Evolutionary conservation across 179 eudicot genomes (phyloP).

Genomic region (Beta corolliflora): DNA sequence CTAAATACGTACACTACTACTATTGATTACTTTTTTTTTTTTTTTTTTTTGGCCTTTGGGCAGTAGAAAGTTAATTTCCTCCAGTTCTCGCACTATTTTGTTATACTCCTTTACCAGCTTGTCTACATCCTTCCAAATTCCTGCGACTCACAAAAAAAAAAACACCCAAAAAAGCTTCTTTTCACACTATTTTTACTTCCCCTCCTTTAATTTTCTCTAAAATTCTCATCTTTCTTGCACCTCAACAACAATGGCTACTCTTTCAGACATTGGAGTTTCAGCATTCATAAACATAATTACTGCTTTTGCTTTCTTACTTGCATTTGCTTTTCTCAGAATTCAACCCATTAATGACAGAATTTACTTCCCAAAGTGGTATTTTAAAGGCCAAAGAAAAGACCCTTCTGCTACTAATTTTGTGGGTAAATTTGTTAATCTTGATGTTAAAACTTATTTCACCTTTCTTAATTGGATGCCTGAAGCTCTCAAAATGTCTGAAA

Average conservation of each 20-base stretch:
- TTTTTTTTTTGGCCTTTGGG: too few relatives aligned
- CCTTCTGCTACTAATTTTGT: slow-evolving; percentile 51
- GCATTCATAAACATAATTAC: slow-evolving; percentile 63
- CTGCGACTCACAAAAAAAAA: background rate
- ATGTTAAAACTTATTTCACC: slow-evolving; percentile 53
- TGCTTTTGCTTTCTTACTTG: slow-evolving; percentile 66
- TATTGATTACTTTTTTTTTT: too few relatives aligned
- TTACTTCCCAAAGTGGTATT: slow-evolving; percentile 71
- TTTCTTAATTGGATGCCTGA: slow-evolving; percentile 84
- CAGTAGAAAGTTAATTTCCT: too few relatives aligned
- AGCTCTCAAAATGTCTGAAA: slow-evolving; percentile 57
- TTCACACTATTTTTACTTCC: background rate
- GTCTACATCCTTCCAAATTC: slow-evolving; percentile 6
- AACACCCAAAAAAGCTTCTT: background rate
- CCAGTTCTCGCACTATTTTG: too few relatives aligned
- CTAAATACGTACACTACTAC: too few relatives aligned
- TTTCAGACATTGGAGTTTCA: slow-evolving; percentile 75
- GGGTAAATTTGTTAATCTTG: slow-evolving; percentile 60
- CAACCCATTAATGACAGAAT: slow-evolving; percentile 81
- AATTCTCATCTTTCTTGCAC: slow-evolving; percentile 8
- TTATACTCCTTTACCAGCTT: background rate
- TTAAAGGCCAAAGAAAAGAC: slow-evolving; percentile 51
- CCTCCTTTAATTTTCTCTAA: background rate
- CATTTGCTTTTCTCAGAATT: slow-evolving; percentile 72
- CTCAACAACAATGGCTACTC: slow-evolving; percentile 49